A percentile compares a stretch with the other conserved stretches of the same genome.
Evolutionary conservation across 148 eudicot species (phyloP).

Genomic region (Rhododendron ovatum): DNA sequence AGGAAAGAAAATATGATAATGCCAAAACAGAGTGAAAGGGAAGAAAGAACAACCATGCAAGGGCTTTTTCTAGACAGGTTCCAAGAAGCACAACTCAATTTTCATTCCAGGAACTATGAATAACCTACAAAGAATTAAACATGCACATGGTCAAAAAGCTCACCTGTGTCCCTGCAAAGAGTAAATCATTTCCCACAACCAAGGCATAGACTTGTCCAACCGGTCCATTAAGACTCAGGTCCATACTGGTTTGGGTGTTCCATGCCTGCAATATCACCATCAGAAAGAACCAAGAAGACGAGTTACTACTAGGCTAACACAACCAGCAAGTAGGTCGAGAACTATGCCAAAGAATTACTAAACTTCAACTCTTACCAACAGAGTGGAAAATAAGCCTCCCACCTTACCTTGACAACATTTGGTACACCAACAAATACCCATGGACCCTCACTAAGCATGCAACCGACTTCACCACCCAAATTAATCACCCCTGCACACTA

Average conservation of each 20-base stretch:
- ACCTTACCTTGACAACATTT: slow-evolving; percentile 83
- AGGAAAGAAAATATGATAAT: neutral
- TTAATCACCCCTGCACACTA: slow-evolving; percentile 64
- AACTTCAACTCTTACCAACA: neutral
- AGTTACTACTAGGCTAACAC: neutral
- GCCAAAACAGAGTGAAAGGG: neutral
- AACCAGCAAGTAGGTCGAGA: neutral
- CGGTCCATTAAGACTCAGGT: slow-evolving; percentile 80
- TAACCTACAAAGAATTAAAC: neutral
- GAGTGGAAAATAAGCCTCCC: slow-evolving; percentile 10
- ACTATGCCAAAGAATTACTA: neutral
- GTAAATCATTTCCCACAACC: slow-evolving; percentile 84
- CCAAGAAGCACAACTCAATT: neutral
- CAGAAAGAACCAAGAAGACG: neutral
- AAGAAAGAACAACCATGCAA: neutral
- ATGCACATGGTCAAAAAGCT: neutral
- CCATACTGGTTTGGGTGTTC: slow-evolving; percentile 68
- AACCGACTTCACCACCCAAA: slow-evolving; percentile 82
- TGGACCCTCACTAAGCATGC: slow-evolving; percentile 96
- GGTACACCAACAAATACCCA: slow-evolving; percentile 91
- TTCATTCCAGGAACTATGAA: neutral
- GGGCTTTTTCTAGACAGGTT: neutral
- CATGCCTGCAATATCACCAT: slow-evolving; percentile 55
- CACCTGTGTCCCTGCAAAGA: slow-evolving; percentile 91
- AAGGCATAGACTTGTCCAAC: slow-evolving; percentile 89